Evolutionary conservation across 179 eudicot species (phyloP), one percentile per base, ranked within the genome.

Genomic region (Actinidia arguta): DNA sequence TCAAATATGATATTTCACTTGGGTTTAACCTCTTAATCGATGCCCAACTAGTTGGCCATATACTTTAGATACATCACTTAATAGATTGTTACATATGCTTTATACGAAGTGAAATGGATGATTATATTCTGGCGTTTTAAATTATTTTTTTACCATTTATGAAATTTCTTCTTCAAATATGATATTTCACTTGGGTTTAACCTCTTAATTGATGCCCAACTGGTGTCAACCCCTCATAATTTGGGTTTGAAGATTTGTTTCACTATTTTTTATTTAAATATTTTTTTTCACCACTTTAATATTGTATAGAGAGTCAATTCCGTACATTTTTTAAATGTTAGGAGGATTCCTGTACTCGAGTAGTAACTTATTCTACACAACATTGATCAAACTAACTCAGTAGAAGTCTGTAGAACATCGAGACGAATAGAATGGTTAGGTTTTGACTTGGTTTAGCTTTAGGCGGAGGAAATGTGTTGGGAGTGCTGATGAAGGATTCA

Each of bases 21-120:
- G 75, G 20, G 64, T 17, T 78, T 50, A 31, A 59, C 68, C n/a
- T n/a, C n/a, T n/a, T n/a, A n/a, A n/a, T n/a, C n/a, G n/a, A n/a
- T n/a, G n/a, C n/a, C n/a, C n/a, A n/a, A n/a, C n/a, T n/a, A n/a
- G n/a, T 85, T 78, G 76, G 80, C 82, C 73, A 75, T 76, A 24
- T 27, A 80, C 39, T 55, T 76, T 82, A 85, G 89, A 81, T 76
- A 76, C 79, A 85, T 82, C 80, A 66, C n/a, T 25, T 64, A 52
- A 84, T 82, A 74, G 74, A 51, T 58, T 80, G 36, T 85, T 88
- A 81, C 80, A 58, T 79, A 13, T 39, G 59, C 61, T 72, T 58
- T 66, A 75, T 59, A 24, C 50, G 13, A 51, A 76, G 48, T 71
- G 83, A 78, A 63, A 78, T 86, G 78, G 77, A n/a, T n/a, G n/a